Percentiles rank a stretch among this genome's conserved stretches.
Conservation (phyloP, 2,329 filamentous ascomycete genomes). For the Sporothrix globosa region DNA sequence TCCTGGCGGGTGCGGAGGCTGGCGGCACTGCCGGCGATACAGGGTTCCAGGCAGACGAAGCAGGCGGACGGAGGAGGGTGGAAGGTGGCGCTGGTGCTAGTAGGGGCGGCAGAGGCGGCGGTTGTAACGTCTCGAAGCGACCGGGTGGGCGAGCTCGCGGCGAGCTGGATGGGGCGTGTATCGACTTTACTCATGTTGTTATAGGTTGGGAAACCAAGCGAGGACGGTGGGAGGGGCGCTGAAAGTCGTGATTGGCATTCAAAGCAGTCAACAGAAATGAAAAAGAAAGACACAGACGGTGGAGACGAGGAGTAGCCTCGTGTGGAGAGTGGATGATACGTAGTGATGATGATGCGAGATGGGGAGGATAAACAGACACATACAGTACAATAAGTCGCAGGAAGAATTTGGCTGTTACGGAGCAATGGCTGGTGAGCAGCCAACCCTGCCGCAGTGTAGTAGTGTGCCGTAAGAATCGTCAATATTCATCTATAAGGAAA, state of each 20-base stretch:
- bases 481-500: neutral
- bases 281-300: neutral
- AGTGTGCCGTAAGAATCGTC: too few species aligned
- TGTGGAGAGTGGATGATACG: neutral
- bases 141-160: neutral
- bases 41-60: constrained; percentile 14
- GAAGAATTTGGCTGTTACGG: neutral
- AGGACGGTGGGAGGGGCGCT: neutral
- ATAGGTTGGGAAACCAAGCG: neutral
- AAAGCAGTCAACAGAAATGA: too few species aligned
- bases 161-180: neutral
- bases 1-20: neutral
- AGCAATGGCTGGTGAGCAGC: constrained; percentile 3
- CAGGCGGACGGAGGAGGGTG: neutral
- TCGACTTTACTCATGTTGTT: neutral
- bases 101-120: neutral
- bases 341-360: neutral
- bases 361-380: neutral
- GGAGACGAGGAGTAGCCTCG: neutral
- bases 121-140: neutral
- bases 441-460: too few species aligned
- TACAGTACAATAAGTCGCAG: neutral
- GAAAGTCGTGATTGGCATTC: too few species aligned
- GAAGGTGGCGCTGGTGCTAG: too few species aligned
- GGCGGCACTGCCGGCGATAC: constrained; percentile 1